Evolutionary conservation across 371 early-diverging fungal species (phyloP).

Genomic region (Mortierella sp.): DNA sequence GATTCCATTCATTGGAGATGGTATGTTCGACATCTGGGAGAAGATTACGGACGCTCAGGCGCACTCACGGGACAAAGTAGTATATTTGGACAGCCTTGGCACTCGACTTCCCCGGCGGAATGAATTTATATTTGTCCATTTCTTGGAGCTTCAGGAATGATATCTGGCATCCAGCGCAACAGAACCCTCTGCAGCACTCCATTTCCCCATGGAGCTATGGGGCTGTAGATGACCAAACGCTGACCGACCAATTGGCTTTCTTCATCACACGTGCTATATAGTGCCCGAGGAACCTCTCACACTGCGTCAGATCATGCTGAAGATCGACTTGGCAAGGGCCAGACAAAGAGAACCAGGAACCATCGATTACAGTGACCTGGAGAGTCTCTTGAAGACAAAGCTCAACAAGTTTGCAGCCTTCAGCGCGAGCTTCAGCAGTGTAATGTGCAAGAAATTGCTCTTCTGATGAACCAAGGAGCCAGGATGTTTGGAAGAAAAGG

Average conservation of each 20-base stretch:
- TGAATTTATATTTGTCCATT: no score
- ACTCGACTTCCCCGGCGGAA: background rate
- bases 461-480: no score
- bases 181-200: no score
- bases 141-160: no score
- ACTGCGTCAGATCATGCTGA: constrained; percentile 59
- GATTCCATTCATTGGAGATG: constrained; percentile 53
- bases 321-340: constrained; percentile 31
- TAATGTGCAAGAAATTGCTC: no score
- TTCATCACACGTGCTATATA: constrained; percentile 5
- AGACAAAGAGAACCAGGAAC: constrained; percentile 40
- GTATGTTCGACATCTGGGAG: constrained; percentile 27
- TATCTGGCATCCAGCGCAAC: no score
- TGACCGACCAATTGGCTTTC: background rate
- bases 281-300: constrained; percentile 45
- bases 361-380: constrained; percentile 44
- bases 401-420: constrained; percentile 71
- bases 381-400: constrained; percentile 66
- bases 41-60: no score
- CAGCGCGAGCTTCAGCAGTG: constrained; percentile 81
- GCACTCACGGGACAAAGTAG: background rate
- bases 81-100: background rate
- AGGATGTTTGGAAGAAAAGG: no score
- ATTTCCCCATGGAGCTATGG: background rate
- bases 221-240: no score